These are phyloP conservation scores for Tricholoma sp. DNA, from an alignment of 768 basidiomycete genomes.

Conservation along the genomic window DNA sequence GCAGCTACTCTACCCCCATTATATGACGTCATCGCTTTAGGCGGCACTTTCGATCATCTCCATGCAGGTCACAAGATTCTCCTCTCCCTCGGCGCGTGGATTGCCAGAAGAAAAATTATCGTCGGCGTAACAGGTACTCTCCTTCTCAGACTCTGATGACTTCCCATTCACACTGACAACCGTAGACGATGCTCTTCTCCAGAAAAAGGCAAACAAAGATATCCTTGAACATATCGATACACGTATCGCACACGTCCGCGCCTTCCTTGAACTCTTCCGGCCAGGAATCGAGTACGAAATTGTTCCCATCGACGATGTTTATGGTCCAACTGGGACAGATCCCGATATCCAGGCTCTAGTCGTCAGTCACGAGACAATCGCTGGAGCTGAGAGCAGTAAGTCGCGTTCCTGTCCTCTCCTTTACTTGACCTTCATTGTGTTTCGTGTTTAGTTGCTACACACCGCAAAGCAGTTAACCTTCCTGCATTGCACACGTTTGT, in stretches of 20 bases:
- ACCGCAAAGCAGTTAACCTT: conserved; percentile 51
- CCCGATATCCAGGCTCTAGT: conserved; percentile 88
- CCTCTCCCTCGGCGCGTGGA: conserved; percentile 86
- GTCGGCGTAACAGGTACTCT: conserved; percentile 80
- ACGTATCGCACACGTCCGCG: conserved; percentile 54
- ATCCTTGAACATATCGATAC: conserved; percentile 56
- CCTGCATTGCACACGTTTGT: conserved; percentile 63
- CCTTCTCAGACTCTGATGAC: neutral
- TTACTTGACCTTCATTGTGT: neutral
- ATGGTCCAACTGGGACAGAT: conserved; percentile 87
- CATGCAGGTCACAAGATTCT: conserved; percentile 98
- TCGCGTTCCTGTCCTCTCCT: conserved; percentile 9
- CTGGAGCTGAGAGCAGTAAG: conserved; percentile 73
- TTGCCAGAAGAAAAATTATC: conserved; percentile 75
- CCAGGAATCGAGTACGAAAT: conserved; percentile 62
- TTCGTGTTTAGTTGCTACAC: conserved; percentile 49
- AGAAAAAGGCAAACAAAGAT: conserved; percentile 64
- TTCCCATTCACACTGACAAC: neutral
- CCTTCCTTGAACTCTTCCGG: conserved; percentile 69
- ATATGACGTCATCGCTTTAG: conserved; percentile 75
- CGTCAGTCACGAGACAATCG: conserved; percentile 82
- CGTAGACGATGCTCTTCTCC: conserved; percentile 65
- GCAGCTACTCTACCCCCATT: conserved; percentile 13
- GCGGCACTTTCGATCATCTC: conserved; percentile 97
- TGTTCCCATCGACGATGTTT: conserved; percentile 78